Evolutionary conservation across 2,329 filamentous ascomycete species (phyloP), one percentile per base, ranked within the genome.

Genomic region (Phialophora tarda): DNA sequence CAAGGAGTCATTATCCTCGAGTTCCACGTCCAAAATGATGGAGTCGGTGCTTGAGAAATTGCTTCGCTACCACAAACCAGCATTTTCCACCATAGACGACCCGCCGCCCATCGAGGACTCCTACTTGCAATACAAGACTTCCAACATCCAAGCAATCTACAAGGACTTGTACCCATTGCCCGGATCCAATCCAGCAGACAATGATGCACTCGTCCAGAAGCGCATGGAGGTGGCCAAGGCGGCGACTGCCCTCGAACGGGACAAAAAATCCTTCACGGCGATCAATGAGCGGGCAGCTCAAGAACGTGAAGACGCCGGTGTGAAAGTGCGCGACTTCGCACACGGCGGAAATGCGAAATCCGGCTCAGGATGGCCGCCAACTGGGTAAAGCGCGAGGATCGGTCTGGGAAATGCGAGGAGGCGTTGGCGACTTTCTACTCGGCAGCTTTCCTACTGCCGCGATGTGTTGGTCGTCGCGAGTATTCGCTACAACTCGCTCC

Each of bases 261-360:
- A 32, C 23, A 60, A 59, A 14, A 53, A 34, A 17, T 26, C 34
- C 17, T 59, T 65, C 7, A 60, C 50, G 8, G 28, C 24, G 0
- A 50, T 28, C 10, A 65, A 65, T 38, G 32, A 57, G 23, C 30
- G 48, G 24, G 63, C 63, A 8, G 21, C 41, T 7, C 4, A 30
- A 8, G 54, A 63, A 14, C 54, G 41, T n/a, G 28, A 30, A 21
- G 38, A 28, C 23, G 54, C 44, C 6, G 55, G 55, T 7, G 55
- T 63, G 30, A 53, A 48, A 12, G 24, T 12, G 38, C 28, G 47
- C 23, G 62, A 63, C 32, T 63, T 44, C 12, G 62, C 62, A n/a
- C 47, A 57, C 1, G 57, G 8, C 7, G 12, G n/a, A 44, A 23
- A 14, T 21, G 3, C 8, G 5, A 14, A 8, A n/a, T 23, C 7